Evolutionary conservation across 768 basidiomycete species (phyloP).

Genomic region (Kwoniella shandongensis): DNA sequence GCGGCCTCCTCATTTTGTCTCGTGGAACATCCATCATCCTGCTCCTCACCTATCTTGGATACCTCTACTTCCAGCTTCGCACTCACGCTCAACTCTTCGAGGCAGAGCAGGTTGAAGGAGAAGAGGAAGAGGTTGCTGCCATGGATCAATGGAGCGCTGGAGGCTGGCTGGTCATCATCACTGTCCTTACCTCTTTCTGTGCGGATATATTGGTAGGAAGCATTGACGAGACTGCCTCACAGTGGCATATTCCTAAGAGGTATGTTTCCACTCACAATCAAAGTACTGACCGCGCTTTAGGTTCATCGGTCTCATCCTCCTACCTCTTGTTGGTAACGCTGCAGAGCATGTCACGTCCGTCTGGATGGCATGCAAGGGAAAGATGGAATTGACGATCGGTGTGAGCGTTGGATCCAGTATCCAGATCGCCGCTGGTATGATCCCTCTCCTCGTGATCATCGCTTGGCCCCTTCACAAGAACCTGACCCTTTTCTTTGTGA

Average conservation of each 20-base stretch:
- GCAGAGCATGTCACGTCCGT: constrained; percentile 72
- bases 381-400: constrained; percentile 71
- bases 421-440: constrained; percentile 73
- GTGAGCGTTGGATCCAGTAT: constrained; percentile 55
- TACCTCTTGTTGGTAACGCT: constrained; percentile 71
- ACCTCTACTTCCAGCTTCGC: constrained; percentile 62
- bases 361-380: constrained; percentile 80
- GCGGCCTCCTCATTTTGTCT: constrained; percentile 71
- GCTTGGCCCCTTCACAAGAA: constrained; percentile 67
- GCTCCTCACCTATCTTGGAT: constrained; percentile 66
- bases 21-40: constrained; percentile 76
- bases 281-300: constrained; percentile 12
- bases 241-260: constrained; percentile 66
- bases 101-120: constrained; percentile 55
- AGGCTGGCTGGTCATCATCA: constrained; percentile 66
- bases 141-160: constrained; percentile 75
- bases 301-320: constrained; percentile 81
- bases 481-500: constrained; percentile 77
- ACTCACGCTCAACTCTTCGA: constrained; percentile 69
- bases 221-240: constrained; percentile 83
- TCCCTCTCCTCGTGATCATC: constrained; percentile 81
- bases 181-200: constrained; percentile 80
- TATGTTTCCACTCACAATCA: constrained; percentile 12
- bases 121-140: constrained; percentile 57
- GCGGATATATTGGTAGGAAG: constrained; percentile 84